phyloP scores from a whole-genome alignment of 768 basidiomycete genomes.

The Lentinula aciculospora region DNA sequence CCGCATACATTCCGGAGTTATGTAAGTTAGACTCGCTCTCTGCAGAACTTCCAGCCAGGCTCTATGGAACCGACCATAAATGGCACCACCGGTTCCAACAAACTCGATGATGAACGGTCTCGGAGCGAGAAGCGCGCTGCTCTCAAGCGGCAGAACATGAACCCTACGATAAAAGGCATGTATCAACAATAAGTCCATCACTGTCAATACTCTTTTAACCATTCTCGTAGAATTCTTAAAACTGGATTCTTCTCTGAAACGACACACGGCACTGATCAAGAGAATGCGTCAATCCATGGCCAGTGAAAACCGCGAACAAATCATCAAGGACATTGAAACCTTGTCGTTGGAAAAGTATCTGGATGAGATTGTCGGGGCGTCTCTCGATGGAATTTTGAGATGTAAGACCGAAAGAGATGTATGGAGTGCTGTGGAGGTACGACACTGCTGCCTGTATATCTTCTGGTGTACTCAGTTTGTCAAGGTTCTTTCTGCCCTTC shows the following conservation, averaged over 20 bases:
- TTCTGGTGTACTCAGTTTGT: background rate
- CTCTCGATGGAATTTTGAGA: constrained; percentile 76
- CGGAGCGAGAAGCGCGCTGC: constrained; percentile 53
- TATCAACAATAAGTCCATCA: background rate
- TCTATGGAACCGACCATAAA: constrained; percentile 14
- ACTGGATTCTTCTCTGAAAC: constrained; percentile 91
- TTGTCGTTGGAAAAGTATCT: constrained; percentile 93
- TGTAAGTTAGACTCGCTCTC: background rate
- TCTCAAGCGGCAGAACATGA: constrained; percentile 50
- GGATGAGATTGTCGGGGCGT: constrained; percentile 87
- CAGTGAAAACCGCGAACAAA: constrained; percentile 74
- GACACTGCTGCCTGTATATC: constrained; percentile 13
- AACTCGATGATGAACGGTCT: constrained; percentile 43
- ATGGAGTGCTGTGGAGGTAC: constrained; percentile 88
- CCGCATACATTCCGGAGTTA: background rate
- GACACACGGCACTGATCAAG: constrained; percentile 94
- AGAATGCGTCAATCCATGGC: constrained; percentile 85
- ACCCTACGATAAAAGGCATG: constrained; percentile 10
- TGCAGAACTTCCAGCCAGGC: background rate
- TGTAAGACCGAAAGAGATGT: constrained; percentile 94
- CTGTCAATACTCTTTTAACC: background rate
- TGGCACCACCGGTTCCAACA: constrained; percentile 15
- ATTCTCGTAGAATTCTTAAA: constrained; percentile 55
- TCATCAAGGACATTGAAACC: constrained; percentile 88
- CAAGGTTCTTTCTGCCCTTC: constrained; percentile 84